A percentile compares a stretch with the other conserved stretches of the same genome.
Conservation (phyloP, 179 eudicot genomes). For the Silene noctiflora region DNA sequence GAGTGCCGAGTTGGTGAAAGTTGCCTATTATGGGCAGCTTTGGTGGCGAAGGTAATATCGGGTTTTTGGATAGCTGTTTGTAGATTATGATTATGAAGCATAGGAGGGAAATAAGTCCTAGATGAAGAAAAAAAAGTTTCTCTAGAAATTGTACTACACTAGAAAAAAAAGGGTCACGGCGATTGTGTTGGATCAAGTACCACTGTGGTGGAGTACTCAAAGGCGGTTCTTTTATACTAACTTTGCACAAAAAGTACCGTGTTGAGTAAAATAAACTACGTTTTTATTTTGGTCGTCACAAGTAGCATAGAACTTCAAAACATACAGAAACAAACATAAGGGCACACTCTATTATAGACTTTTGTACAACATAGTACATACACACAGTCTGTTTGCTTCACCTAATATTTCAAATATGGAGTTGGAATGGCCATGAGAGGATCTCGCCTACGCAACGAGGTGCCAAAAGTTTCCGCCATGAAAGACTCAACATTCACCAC, state of each 20-base stretch:
- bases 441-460: neutral
- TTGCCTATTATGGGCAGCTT: conserved; percentile 49
- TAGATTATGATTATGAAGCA: conserved; percentile 16
- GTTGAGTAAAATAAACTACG: too few relatives aligned
- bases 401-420: neutral
- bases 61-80: conserved; percentile 19
- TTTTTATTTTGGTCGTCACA: too few relatives aligned
- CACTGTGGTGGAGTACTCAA: too few relatives aligned
- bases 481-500: neutral
- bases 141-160: neutral
- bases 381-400: too few relatives aligned
- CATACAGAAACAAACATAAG: too few relatives aligned
- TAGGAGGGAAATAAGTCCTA: neutral
- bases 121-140: neutral
- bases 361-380: too few relatives aligned
- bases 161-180: too few relatives aligned
- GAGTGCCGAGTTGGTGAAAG: conserved; percentile 38
- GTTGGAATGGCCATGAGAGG: neutral
- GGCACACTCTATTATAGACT: too few relatives aligned
- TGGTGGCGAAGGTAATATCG: conserved; percentile 41
- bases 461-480: neutral
- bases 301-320: too few relatives aligned
- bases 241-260: too few relatives aligned
- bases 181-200: too few relatives aligned
- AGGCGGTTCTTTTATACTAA: too few relatives aligned